These are phyloP conservation scores for Mychonastes homosphaera DNA, from an alignment of 139 green algal species.

Conservation along the genomic window DNA sequence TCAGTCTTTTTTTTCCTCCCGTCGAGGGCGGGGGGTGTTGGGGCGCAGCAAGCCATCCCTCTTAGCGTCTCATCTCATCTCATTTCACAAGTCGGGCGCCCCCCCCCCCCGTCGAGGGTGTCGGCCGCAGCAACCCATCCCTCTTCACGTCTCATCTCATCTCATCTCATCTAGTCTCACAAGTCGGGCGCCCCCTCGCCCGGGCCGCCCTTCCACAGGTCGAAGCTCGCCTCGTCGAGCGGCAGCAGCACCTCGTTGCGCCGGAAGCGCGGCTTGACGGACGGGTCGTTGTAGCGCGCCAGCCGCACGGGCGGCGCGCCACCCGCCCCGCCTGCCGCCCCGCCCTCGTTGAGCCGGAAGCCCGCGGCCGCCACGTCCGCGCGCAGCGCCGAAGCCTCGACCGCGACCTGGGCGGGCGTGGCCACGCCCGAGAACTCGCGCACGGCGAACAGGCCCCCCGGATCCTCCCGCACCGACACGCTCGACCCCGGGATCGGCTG, in stretches of 20 bases:
- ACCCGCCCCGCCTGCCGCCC: neutral
- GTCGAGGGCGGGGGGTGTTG: no score
- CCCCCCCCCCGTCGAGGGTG: no score
- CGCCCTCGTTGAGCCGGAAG: constrained; percentile 4
- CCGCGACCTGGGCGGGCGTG: neutral
- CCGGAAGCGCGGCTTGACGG: constrained; percentile 23
- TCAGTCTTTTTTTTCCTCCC: no score
- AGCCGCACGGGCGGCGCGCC: constrained; percentile 9
- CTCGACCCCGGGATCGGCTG: constrained; percentile 3
- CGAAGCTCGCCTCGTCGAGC: constrained; percentile 23
- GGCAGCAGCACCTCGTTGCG: constrained; percentile 45
- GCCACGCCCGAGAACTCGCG: constrained; percentile 26
- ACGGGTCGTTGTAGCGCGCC: constrained; percentile 46
- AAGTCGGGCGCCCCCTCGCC: no score
- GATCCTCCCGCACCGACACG: constrained; percentile 7
- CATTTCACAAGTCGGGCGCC: no score
- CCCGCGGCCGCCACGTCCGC: neutral
- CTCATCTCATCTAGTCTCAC: no score
- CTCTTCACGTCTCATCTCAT: no score
- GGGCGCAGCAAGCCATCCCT: no score
- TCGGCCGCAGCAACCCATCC: no score
- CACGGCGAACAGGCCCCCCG: constrained; percentile 25
- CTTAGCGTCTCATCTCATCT: no score
- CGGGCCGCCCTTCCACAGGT: no score
- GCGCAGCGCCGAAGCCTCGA: constrained; percentile 10